Evolutionary conservation across 2,329 filamentous ascomycete species (phyloP), one percentile per base, ranked within the genome.

Genomic region (Clarireedia sp.): DNA sequence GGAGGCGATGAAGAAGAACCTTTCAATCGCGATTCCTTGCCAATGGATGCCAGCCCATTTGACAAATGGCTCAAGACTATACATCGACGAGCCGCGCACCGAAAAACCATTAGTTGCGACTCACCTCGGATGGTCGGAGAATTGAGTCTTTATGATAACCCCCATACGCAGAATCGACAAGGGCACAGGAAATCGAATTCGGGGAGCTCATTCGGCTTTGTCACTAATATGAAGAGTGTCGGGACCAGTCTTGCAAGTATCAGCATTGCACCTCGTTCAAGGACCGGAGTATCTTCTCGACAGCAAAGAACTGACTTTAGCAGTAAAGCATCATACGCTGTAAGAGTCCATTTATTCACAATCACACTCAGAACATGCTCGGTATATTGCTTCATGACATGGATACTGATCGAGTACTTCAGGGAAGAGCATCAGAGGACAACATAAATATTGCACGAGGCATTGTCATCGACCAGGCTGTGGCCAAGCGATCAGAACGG

Each of bases 201-300:
- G 12, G 79, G 79, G 1, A 89, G 87, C 6, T 95, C 90, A 0
- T 83, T 89, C 57, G 86, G 81, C 2, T 90, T 91, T 66, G 82
- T 96, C 40, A 82, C 85, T n/a, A 86, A 82, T 16, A 79, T 95
- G 62, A 90, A 86, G 68, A 94, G 89, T 59, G 87, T 88, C 51
- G 91, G 86, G 57, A 77, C 89, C 58, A 95, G 90, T 57, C 74
- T 91, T 57, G 80, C 83, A 48, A 89, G 85, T 64, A 78, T 81
- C 62, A 95, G 88, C 70, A 75, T 86, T 57, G 75, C 81, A 47
- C 80, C 81, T 33, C 78, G 80, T 52, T 86, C 85, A 10, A 78
- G 78, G 57, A 75, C 75, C 51, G 76, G 74, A 8, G 68, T 72
- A 21, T 75, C 75, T 52, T 81, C 84, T 62, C 70, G 74, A 43